phyloP scores from a whole-genome alignment of 73 alveolate species.

The Blepharisma stoltei region DNA sequence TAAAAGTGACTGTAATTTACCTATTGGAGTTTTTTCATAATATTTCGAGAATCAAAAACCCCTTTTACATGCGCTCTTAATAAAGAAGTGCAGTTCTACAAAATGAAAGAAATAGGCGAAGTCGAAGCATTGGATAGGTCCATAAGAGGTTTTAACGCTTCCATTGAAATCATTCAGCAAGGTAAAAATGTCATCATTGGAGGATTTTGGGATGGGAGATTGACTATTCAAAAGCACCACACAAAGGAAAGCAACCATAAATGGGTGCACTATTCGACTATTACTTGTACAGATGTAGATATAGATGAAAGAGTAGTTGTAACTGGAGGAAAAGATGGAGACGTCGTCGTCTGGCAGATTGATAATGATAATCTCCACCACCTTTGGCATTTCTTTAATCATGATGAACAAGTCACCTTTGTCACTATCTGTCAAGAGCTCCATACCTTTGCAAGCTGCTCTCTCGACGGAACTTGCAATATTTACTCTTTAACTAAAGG shows the following conservation, averaged over 20 bases:
- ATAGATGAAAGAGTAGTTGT: constrained; percentile 33
- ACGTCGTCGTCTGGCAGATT: constrained; percentile 50
- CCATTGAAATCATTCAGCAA: not conserved
- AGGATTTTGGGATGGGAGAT: constrained; percentile 47
- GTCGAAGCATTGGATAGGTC: constrained; percentile 15
- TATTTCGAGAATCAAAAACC: not conserved
- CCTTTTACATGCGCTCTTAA: constrained; percentile 21
- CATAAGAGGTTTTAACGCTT: not conserved
- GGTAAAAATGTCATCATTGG: constrained; percentile 28
- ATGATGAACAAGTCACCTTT: constrained; percentile 41
- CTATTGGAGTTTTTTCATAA: not conserved
- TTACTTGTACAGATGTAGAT: constrained; percentile 34
- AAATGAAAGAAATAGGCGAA: not conserved
- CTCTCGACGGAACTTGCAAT: constrained; percentile 54
- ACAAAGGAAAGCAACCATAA: constrained; percentile 28
- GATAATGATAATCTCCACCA: not conserved
- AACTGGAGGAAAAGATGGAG: constrained; percentile 52
- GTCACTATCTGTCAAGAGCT: constrained; percentile 36
- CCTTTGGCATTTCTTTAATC: constrained; percentile 25
- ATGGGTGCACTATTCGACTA: constrained; percentile 39
- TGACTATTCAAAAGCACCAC: constrained; percentile 30
- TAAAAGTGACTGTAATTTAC: not conserved
- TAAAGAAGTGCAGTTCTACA: not conserved
- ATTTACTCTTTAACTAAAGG: constrained; percentile 50
- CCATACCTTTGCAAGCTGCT: constrained; percentile 50